Base-by-base conservation (phyloP, 2,329 filamentous ascomycete genomes). In the Graphilbum sp. region DNA sequence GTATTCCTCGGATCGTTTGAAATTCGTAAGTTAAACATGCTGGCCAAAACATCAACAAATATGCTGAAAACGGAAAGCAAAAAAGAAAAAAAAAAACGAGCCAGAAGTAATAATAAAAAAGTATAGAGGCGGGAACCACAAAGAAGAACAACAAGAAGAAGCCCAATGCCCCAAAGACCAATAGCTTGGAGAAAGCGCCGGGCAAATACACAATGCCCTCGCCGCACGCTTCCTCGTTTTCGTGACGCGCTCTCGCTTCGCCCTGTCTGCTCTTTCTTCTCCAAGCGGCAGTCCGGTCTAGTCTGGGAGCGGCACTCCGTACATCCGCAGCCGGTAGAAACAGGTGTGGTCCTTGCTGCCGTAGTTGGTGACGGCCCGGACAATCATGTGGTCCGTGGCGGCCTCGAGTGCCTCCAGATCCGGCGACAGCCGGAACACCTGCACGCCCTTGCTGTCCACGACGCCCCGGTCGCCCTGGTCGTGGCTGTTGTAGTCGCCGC, bases 271-370 rank as follows among this genome's bases (percentile, higher is more conserved):
- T n/a, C n/a, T n/a, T n/a, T n/a, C n/a, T n/a, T n/a, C n/a, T n/a
- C n/a, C n/a, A n/a, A n/a, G n/a, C n/a, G n/a, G n/a, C n/a, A n/a
- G n/a, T n/a, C n/a, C n/a, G n/a, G n/a, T n/a, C n/a, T n/a, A 19
- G 18, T 46, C 45, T 16, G 34, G 37, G 36, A 35, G 40, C 31
- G 34, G 40, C 24, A 66, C 53, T 15, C 64, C 76, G 50, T 71
- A 77, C 33, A 80, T 41, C 40, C 65, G 58, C n/a, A 77, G 54
- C 2, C 75, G 60, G 54, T 80, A 81, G 47, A 81, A 67, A 50
- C 76, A 80, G 4, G 75, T 79, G 49, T 76, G 73, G 34, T 70
- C 57, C 20, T 49, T 51, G 10, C 62, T 58, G 13, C 75, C 74
- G 48, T 75, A 67, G 49, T 80, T 80, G 48, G 57, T 69, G 39